Base-by-base conservation (phyloP, 2,329 filamentous ascomycete species). In the Biscogniauxia marginata region DNA sequence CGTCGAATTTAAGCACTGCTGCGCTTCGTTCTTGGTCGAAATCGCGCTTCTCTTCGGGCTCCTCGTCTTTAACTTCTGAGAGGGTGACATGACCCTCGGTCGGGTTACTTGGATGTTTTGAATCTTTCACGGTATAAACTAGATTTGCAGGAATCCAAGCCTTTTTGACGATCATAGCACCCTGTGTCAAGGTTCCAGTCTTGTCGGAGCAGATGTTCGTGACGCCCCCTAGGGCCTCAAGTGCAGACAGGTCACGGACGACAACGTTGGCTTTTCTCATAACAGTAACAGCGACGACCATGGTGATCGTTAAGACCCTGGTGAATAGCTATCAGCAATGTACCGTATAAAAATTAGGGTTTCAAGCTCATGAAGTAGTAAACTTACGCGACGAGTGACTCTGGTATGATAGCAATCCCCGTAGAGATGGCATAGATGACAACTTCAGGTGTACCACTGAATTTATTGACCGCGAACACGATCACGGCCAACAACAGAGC, bases 191-290 rank as follows among this genome's bases (percentile, higher is more conserved):
- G 0, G 87, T 90, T 13, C 87, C 87, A 0, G 87, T 90, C 73
- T 89, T 89, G 73, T 89, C 87, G 21, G 86, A 89, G 71, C 87
- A 90, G 65, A 90, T 88, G 66, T 88, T 85, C 55, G 86, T 89
- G 21, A 90, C 86, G 46, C 84, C 86, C 11, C 87, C 87, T 1
- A 90, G 79, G 11, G 86, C 85, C 65, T 90, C 87, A 0, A 90
- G 78, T 0, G 85, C 84, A 3, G 84, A 84, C 46, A 90, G 76
- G 65, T 88, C 86, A 61, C 84, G 79, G 23, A 87, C 83, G 52
- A 88, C 83, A 45, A 88, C 84, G 59, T 87, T 83, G 34, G 83
- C 77, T 67, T 85, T 83, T 57, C 83, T 79, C 84, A 87, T 87
- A 43, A 83, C 80, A 48, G 83, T 86, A 8, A 84, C 83, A 13